Conservation (phyloP, 345 rosid genomes). For the Salix udensis region DNA sequence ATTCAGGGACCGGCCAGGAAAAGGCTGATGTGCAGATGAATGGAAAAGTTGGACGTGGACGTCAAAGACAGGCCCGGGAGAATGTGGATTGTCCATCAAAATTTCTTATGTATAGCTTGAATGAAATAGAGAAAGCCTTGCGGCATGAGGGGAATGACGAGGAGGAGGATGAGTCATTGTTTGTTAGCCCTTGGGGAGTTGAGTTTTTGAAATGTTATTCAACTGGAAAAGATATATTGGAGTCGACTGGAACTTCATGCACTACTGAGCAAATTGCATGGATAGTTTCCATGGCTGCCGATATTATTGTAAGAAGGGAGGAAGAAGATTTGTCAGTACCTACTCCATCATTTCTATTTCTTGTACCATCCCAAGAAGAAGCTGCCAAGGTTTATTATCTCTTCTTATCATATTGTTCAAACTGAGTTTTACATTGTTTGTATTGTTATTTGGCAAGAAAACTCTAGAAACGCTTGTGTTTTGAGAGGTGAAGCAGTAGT, state of each 20-base stretch:
- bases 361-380: conserved; percentile 78
- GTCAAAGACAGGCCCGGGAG: conserved; percentile 20
- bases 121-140: conserved; percentile 51
- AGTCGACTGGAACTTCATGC: conserved; percentile 56
- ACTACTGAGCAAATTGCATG: conserved; percentile 70
- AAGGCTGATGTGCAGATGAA: conserved; percentile 10
- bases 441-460: no score
- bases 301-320: conserved; percentile 66
- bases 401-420: background rate
- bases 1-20: background rate
- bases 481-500: background rate
- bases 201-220: conserved; percentile 71
- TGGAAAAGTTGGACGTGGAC: conserved; percentile 17
- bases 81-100: conserved; percentile 45
- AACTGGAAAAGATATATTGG: conserved; percentile 55
- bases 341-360: conserved; percentile 68
- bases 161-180: conserved; percentile 43
- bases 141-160: conserved; percentile 23
- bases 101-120: conserved; percentile 59
- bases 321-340: conserved; percentile 42
- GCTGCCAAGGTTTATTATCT: conserved; percentile 55
- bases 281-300: conserved; percentile 73
- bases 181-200: conserved; percentile 66
- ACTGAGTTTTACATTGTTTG: no score
- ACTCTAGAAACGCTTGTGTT: no score